Conservation (phyloP, 192 early-diverging fungal genomes). For the Linnemannia schmuckeri region DNA sequence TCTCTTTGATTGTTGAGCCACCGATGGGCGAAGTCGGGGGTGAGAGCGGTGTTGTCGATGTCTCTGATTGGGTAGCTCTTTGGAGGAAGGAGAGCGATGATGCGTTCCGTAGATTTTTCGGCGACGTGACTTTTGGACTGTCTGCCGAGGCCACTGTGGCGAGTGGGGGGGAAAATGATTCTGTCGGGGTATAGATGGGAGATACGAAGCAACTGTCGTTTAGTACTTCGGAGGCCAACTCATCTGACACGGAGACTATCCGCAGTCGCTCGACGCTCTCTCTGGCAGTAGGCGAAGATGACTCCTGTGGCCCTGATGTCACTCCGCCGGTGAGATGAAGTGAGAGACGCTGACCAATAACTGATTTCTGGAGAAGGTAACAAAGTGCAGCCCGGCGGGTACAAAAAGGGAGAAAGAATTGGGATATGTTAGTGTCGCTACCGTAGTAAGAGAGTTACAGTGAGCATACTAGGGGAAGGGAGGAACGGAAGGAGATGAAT, state of each 20-base stretch:
- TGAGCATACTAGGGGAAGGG: background rate
- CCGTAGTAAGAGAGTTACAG: background rate
- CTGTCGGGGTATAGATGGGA: conserved; percentile 14
- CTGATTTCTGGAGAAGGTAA: conserved; percentile 60
- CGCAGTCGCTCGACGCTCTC: conserved; percentile 22
- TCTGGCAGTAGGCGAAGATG: background rate
- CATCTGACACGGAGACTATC: conserved; percentile 9
- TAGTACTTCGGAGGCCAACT: background rate
- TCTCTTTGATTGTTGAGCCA: conserved; percentile 18
- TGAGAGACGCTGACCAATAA: conserved; percentile 85
- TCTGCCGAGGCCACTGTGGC: background rate
- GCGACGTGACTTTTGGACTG: background rate
- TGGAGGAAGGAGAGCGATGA: conserved; percentile 8
- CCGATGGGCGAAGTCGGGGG: conserved; percentile 34
- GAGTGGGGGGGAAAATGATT: background rate
- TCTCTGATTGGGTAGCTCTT: conserved; percentile 10
- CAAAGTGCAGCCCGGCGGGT: background rate
- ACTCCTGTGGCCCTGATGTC: conserved; percentile 17
- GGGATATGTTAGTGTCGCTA: background rate
- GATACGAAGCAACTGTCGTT: background rate
- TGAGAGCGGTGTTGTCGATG: conserved; percentile 11
- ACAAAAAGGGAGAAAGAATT: background rate
- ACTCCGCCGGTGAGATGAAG: conserved; percentile 50
- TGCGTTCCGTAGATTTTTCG: conserved; percentile 11
- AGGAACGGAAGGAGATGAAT: background rate